phyloP scores from a whole-genome alignment of 129 eudicot species.

The Apium graveolens region DNA sequence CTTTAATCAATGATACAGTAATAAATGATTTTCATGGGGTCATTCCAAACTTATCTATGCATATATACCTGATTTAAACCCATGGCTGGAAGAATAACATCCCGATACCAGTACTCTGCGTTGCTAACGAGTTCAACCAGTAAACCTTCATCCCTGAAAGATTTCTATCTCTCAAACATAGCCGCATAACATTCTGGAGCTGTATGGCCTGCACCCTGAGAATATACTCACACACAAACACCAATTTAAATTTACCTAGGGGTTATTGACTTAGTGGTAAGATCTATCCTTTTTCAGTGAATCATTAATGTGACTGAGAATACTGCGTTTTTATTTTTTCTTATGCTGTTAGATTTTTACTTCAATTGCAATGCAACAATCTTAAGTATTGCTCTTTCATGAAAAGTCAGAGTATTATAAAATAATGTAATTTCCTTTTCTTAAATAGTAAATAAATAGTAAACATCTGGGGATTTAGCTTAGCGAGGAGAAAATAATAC shows the following conservation, averaged over 20 bases:
- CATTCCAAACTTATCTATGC: neutral
- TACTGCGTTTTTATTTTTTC: neutral
- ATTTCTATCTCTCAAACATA: no score
- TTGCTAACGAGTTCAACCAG: conserved; percentile 89
- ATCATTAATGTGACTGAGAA: neutral
- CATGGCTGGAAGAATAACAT: conserved; percentile 94
- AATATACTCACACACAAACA: no score
- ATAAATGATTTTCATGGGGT: neutral
- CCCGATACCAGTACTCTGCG: conserved; percentile 89
- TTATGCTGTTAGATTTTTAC: neutral
- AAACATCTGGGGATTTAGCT: neutral
- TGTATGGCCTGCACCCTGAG: no score
- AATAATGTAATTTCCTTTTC: no score
- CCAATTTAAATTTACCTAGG: no score
- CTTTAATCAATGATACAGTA: neutral
- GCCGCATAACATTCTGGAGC: no score
- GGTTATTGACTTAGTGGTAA: neutral
- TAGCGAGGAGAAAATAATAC: neutral
- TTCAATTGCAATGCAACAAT: neutral
- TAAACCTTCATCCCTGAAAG: conserved; percentile 50
- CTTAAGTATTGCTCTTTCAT: neutral
- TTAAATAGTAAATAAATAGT: neutral
- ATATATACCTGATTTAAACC: conserved; percentile 72
- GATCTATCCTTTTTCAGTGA: neutral
- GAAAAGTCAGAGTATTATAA: neutral